Base-by-base conservation (phyloP, 805 yeast genomes). In the Saccharomyces mikatae region DNA sequence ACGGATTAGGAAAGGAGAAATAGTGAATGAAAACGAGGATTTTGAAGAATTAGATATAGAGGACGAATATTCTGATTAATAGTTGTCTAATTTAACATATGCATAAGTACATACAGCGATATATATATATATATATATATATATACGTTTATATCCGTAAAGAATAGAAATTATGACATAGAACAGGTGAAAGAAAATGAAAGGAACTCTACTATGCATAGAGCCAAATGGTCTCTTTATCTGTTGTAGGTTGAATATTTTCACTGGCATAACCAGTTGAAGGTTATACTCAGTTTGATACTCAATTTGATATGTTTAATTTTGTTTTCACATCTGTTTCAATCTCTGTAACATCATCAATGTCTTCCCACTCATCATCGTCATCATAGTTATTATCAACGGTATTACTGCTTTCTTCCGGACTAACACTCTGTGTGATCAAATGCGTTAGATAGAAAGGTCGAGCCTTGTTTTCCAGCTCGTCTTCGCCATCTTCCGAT, bases 371-470 rank as follows among this genome's bases (percentile, higher is more conserved):
- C 28, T 64, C 71, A 51, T 64, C 70, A 24, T 67, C 70, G 47
- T 60, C 65, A 32, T 57, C 60, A 10, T 58, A 53, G 30, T 52
- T 48, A 4, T 53, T 60, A 17, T 29, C 41, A 10, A 36, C 47
- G 22, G 51, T 52, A 22, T 26, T 50, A 61, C 58, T 57, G 6
- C 26, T 31, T 26, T 55, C 55, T 54, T 60, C 60, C 9, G 49
- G 52, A 30, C 51, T 56, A 62, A 71, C 50, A 63, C 60, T 65
- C 50, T 66, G 62, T 14, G 70, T 61, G 30, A 68, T 63, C 48
- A 66, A 55, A 47, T 66, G 69, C 21, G 74, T 71, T 5, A 79
- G 76, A 53, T 80, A 69, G 57, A 78, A 80, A 17, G 80, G 83
- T 56, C 76, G 76, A 3, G 81, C 72, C 3, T 57, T 61, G n/a